These are phyloP conservation scores for Neofusicoccum umdonicola DNA, from an alignment of 2,329 filamentous ascomycete genomes.

Conservation along the genomic window DNA sequence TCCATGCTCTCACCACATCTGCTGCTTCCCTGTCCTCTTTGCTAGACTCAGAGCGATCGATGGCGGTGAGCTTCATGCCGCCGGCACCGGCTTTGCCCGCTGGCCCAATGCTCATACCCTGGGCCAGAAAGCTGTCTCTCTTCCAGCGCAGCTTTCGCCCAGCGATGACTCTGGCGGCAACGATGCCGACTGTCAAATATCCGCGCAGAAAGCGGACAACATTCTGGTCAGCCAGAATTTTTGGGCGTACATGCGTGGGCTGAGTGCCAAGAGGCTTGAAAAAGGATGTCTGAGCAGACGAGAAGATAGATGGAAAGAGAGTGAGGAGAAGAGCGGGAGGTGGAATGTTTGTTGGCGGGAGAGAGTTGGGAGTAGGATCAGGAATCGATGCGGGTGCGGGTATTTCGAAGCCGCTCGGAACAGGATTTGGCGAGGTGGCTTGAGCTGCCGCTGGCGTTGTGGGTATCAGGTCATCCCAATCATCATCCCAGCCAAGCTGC, in stretches of 20 bases:
- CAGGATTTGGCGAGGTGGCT: neutral
- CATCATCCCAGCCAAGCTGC: slow-evolving; percentile 22
- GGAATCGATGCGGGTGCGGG: neutral
- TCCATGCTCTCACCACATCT: slow-evolving; percentile 75
- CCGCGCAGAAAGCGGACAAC: slow-evolving; percentile 63
- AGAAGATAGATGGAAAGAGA: slow-evolving; percentile 69
- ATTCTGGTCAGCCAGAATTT: slow-evolving; percentile 61
- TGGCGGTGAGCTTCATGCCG: slow-evolving; percentile 87
- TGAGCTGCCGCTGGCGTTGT: slow-evolving; percentile 11
- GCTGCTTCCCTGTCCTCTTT: slow-evolving; percentile 83
- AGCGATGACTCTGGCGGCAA: slow-evolving; percentile 76
- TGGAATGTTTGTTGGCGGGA: slow-evolving; percentile 80
- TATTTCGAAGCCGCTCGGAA: neutral
- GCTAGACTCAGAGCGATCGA: slow-evolving; percentile 78
- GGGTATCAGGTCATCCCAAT: slow-evolving; percentile 39
- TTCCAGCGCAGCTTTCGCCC: slow-evolving; percentile 89
- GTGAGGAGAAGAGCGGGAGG: slow-evolving; percentile 81
- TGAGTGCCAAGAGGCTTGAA: slow-evolving; percentile 65
- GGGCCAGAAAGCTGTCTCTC: slow-evolving; percentile 77
- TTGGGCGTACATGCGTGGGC: slow-evolving; percentile 57
- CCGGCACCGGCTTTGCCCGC: slow-evolving; percentile 70
- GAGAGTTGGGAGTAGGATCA: slow-evolving; percentile 28
- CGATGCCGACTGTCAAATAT: slow-evolving; percentile 62
- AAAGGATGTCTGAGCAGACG: slow-evolving; percentile 61
- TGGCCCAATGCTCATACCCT: slow-evolving; percentile 80